Evolutionary conservation across 2,329 filamentous ascomycete genomes (phyloP), one percentile per base, ranked within the genome.

Genomic region (Aspergillus transmontanensis): DNA sequence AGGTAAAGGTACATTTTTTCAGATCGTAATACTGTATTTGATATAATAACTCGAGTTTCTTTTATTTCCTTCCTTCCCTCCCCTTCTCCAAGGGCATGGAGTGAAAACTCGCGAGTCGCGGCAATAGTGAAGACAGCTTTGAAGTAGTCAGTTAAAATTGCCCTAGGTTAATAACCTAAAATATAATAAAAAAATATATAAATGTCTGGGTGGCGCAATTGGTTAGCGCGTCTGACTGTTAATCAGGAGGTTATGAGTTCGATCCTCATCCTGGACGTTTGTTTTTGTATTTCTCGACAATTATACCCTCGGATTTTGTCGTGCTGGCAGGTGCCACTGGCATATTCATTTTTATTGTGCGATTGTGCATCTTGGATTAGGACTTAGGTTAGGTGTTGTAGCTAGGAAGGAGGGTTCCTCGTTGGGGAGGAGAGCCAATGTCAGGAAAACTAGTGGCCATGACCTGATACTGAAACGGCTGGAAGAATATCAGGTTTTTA

Each of bases 101-200:
- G 26, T 28, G 26, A 28, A 28, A 28, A 1, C 26, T 28, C 26
- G 23, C 23, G 4, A 26, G 23, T 26, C 26, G 26, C 6, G 6
- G 6, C 26, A 28, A 28, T 28, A 28, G 26, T 28, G 26, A 28
- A 28, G 26, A 28, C 6, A 28, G 26, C 5, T 28, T 28, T 28
- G 6, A 4, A 34, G 32, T 34, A 34, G 11, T 34, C 3, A 34
- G 5, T 36, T 3, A 5, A 41, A n/a, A 3, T 10, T 41, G 1
- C 3, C 0, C 0, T n/a, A 43, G n/a, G 10, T 1, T 45, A 2
- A 45, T 45, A 23, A 12, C 0, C 1, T 6, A 1, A 23, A 14
- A 23, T 21, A 23, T 23, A 45, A 11, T 10, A 2, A 14, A 4
- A 2, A n/a, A n/a, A n/a, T 16, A 45, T 12, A 11, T 23, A 12